These are phyloP conservation scores for Ceratocystis cacaofunesta DNA, from an alignment of 2,329 filamentous ascomycete genomes.

Conservation along the genomic window DNA sequence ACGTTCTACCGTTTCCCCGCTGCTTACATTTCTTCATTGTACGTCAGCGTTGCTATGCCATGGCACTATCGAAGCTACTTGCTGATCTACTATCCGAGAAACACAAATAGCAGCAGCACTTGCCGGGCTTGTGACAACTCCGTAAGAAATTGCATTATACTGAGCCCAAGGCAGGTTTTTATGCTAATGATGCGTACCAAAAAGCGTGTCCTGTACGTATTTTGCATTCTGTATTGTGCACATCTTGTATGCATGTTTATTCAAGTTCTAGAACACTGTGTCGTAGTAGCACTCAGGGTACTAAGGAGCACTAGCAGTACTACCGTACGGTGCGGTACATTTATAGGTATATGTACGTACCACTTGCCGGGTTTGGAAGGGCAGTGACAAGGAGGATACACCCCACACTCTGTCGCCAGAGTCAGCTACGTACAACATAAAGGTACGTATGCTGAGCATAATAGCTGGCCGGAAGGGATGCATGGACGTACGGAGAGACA, in stretches of 20 bases:
- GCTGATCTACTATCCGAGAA: too few species aligned
- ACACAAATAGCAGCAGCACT: too few species aligned
- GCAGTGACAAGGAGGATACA: neutral
- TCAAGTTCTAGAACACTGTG: neutral
- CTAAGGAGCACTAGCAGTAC: too few species aligned
- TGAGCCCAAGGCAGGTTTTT: neutral
- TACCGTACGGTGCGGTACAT: neutral
- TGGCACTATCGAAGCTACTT: too few species aligned
- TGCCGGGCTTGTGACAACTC: too few species aligned
- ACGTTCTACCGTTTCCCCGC: too few species aligned
- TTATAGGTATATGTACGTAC: neutral
- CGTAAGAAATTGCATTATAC: neutral
- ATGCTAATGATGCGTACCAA: neutral
- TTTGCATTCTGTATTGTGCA: neutral
- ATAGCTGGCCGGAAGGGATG: neutral
- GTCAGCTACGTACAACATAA: neutral
- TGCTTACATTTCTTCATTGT: too few species aligned
- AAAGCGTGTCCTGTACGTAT: neutral
- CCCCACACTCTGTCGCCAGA: neutral
- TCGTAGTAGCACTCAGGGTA: neutral
- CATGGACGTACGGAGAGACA: conserved; percentile 1
- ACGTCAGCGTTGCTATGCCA: too few species aligned
- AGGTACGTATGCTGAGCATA: neutral
- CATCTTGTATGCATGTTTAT: neutral
- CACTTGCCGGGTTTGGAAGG: neutral